Conservation (phyloP, 1,139 yeast genomes). For the Sporopachydermia cereana region DNA sequence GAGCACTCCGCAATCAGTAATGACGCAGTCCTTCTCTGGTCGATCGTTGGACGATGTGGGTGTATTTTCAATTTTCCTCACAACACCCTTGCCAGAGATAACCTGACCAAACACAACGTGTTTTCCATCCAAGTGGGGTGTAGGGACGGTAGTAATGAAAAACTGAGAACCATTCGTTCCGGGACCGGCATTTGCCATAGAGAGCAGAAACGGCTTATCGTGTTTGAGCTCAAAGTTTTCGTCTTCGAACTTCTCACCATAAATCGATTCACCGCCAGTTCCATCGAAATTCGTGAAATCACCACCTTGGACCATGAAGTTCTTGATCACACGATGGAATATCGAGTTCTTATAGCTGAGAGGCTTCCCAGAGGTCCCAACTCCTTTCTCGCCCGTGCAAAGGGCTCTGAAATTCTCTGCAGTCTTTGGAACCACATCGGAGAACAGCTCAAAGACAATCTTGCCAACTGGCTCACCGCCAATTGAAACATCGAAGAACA, state of each 20-base stretch:
- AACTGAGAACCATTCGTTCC: constrained; percentile 94
- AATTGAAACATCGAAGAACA: constrained; percentile 64
- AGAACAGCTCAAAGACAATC: constrained; percentile 61
- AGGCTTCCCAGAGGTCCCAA: constrained; percentile 49
- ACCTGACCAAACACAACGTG: constrained; percentile 96
- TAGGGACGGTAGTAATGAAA: constrained; percentile 65
- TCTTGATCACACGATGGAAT: constrained; percentile 85
- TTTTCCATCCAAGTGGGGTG: constrained; percentile 75
- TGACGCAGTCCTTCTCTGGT: constrained; percentile 54
- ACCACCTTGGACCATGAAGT: constrained; percentile 93
- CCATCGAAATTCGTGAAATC: constrained; percentile 87
- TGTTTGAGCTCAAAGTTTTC: constrained; percentile 73
- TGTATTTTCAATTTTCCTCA: constrained; percentile 62
- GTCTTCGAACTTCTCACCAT: constrained; percentile 92
- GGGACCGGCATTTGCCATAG: constrained; percentile 97
- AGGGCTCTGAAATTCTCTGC: constrained; percentile 87
- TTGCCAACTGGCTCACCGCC: constrained; percentile 59
- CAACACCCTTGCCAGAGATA: constrained; percentile 68
- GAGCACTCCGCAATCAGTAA: constrained; percentile 71
- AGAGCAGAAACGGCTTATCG: constrained; percentile 73
- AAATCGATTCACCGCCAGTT: constrained; percentile 90
- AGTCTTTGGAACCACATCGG: constrained; percentile 82
- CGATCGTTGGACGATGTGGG: constrained; percentile 52
- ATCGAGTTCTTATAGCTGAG: constrained; percentile 65
- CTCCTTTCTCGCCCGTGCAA: constrained; percentile 84